Evolutionary conservation across 169 alveolate species (phyloP).

Genomic region (Neospora caninum): DNA sequence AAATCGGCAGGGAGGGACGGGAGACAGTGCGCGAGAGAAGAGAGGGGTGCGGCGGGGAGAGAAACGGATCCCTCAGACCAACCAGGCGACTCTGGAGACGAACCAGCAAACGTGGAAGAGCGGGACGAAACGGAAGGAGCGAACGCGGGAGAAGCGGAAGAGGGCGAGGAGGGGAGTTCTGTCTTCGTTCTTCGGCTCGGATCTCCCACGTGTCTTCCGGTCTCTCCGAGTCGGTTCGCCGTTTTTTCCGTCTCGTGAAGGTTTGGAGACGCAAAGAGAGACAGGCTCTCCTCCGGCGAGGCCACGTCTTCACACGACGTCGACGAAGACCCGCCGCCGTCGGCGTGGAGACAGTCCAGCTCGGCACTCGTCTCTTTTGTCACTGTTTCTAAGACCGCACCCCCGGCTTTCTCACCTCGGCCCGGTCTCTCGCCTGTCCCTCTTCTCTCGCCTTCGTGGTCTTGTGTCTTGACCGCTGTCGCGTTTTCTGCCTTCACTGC

Average conservation of each 20-base stretch:
- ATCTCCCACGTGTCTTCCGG: too few relatives aligned
- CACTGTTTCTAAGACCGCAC: too few relatives aligned
- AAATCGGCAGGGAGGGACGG: background rate
- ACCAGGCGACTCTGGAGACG: background rate
- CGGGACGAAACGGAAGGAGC: background rate
- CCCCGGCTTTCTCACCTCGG: background rate
- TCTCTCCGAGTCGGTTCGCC: too few relatives aligned
- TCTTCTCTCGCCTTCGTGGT: background rate
- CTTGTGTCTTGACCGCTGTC: background rate
- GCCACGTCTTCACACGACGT: too few relatives aligned
- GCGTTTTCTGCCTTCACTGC: background rate
- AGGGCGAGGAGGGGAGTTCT: background rate
- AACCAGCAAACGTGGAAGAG: background rate
- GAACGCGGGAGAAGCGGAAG: background rate
- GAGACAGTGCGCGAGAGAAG: too few relatives aligned
- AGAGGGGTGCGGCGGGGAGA: background rate
- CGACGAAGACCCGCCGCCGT: too few relatives aligned
- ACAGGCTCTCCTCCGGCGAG: too few relatives aligned
- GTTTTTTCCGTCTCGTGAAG: too few relatives aligned
- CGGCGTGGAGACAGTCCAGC: too few relatives aligned
- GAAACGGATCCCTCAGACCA: background rate
- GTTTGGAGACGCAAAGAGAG: too few relatives aligned
- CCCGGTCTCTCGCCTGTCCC: background rate
- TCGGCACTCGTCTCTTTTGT: too few relatives aligned
- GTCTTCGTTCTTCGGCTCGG: too few relatives aligned